These are phyloP conservation scores for Talaromyces funiculosus DNA, from an alignment of 2,329 filamentous ascomycete genomes.

Conservation along the genomic window DNA sequence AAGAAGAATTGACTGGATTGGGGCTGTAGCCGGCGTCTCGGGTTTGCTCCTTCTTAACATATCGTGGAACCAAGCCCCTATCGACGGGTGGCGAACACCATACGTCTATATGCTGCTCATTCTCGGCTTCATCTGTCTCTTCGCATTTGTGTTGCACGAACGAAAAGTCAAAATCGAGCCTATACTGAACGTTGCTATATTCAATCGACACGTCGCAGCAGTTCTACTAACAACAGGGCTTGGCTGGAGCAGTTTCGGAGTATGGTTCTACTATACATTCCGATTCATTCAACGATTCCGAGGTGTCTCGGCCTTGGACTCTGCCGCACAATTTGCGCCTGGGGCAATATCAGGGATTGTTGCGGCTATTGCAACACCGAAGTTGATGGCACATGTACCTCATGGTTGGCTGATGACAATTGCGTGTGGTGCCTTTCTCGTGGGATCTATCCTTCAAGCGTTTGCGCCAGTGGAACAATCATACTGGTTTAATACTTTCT, in stretches of 20 bases:
- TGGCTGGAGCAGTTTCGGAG: conserved; percentile 39
- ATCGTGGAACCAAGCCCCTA: conserved; percentile 48
- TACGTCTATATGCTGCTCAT: conserved; percentile 44
- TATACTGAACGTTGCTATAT: neutral
- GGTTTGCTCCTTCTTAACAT: conserved; percentile 49
- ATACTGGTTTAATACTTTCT: conserved; percentile 35
- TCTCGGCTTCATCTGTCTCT: conserved; percentile 39
- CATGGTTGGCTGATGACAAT: conserved; percentile 27
- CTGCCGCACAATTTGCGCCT: conserved; percentile 28
- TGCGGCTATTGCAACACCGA: conserved; percentile 26
- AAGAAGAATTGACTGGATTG: neutral
- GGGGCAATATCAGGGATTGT: conserved; percentile 25
- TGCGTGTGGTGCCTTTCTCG: conserved; percentile 21
- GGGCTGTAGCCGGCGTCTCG: conserved; percentile 36
- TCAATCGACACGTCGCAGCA: conserved; percentile 25
- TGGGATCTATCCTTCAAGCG: conserved; percentile 33
- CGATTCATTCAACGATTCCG: conserved; percentile 25
- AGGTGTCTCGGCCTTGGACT: conserved; percentile 22
- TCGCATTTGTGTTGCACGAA: conserved; percentile 7
- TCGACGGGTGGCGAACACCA: conserved; percentile 41
- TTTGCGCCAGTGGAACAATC: conserved; percentile 33
- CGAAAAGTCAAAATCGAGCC: neutral
- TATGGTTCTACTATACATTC: conserved; percentile 40
- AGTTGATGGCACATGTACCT: conserved; percentile 21
- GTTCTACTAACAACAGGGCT: conserved; percentile 37